Base-by-base conservation (phyloP, 192 early-diverging fungal genomes). In the Coemansia sp. region DNA sequence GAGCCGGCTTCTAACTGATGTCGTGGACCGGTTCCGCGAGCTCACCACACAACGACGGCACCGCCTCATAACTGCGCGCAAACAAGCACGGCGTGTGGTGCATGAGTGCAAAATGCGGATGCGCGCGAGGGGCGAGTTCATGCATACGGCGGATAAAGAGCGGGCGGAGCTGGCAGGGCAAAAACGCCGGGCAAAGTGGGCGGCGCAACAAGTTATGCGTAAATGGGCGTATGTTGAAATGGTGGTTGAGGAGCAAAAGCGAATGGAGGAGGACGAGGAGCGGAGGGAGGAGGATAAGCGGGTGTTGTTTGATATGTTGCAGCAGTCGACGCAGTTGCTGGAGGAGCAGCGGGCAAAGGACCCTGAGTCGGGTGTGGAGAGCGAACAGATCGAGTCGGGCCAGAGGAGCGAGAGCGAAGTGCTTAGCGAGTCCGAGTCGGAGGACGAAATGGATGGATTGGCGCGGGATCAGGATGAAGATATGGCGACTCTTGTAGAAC, bases 211-310 rank as follows among this genome's bases (percentile, higher is more conserved):
- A 57, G 84, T 94, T 7, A 85, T 85, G 62, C 83, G 85, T 41
- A 87, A 85, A 60, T 94, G 92, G 92, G 74, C 80, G n/a, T 75
- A 82, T n/a, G 84, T 90, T 2, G 81, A 87, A 58, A 64, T 68
- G 48, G 80, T 90, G n/a, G 79, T 85, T 47, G 68, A 69, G 49
- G 87, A 87, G 37, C 74, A 87, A 47, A 78, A 87, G 19, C 77
- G 83, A 61, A 84, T 85, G 5, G 65, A 90, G 9, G 45, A 87
- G 27, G 80, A 85, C 35, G 86, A 90, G 72, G 65, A 85, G 61
- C 84, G 86, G 49, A 81, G 79, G 8, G 63, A 85, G 41, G 76
- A 87, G 53, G 87, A 87, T 1, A 87, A 87, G 55, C 83, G 80
- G n/a, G 85, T 86, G 61, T 58, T 93, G 61, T 84, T 90, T 57